phyloP scores from a whole-genome alignment of 441 rosid species.

The Corymbia calophylla region DNA sequence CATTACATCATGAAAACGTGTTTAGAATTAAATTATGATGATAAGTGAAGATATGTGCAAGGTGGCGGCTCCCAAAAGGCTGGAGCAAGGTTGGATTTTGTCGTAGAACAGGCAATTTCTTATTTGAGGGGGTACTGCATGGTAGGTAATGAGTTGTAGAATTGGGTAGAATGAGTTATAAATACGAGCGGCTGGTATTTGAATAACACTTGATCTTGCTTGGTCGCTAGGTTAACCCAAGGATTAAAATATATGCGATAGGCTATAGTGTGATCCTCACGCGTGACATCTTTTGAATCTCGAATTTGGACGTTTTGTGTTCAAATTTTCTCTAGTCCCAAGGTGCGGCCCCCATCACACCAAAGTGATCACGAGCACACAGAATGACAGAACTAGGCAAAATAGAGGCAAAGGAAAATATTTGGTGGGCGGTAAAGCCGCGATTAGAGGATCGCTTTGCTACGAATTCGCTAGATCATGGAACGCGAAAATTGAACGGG shows the following conservation, averaged over 20 bases:
- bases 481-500: neutral
- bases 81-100: neutral
- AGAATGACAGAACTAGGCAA: neutral
- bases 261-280: neutral
- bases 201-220: neutral
- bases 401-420: neutral
- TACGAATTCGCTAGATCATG: neutral
- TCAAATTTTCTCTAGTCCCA: neutral
- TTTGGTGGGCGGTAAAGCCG: accelerated
- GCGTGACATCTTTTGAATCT: neutral
- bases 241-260: neutral
- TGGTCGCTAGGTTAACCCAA: neutral
- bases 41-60: neutral
- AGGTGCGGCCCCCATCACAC: accelerated
- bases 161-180: neutral
- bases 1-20: neutral
- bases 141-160: neutral
- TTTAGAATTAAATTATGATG: neutral
- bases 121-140: neutral
- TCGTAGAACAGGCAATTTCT: neutral
- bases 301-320: neutral
- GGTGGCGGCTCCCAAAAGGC: neutral
- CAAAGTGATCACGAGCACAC: neutral
- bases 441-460: neutral
- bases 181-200: neutral